These are phyloP conservation scores for Blastomyces emzantsi DNA, from an alignment of 2,329 filamentous ascomycete species.

Conservation along the genomic window DNA sequence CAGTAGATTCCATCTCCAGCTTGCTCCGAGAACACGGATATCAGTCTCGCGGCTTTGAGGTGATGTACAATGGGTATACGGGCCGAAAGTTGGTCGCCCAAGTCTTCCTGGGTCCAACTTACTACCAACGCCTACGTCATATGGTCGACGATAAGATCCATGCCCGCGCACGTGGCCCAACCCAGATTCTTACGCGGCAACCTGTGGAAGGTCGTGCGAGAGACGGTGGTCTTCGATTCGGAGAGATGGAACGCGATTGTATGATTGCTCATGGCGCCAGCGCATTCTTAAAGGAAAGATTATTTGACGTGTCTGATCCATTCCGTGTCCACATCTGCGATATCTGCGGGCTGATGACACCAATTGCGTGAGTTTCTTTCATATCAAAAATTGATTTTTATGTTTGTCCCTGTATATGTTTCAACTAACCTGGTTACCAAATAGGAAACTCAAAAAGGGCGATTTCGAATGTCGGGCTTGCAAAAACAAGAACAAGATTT, in stretches of 20 bases:
- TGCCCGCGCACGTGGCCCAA: slow-evolving; percentile 90
- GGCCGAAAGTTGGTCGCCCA: slow-evolving; percentile 88
- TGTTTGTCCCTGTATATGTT: slow-evolving; percentile 20
- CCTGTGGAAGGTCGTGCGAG: slow-evolving; percentile 96
- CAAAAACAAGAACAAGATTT: slow-evolving; percentile 99
- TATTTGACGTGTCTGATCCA: slow-evolving; percentile 96
- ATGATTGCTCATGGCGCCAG: slow-evolving; percentile 99
- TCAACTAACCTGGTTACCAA: slow-evolving; percentile 8
- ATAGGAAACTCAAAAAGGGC: slow-evolving; percentile 83
- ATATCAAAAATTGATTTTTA: slow-evolving; percentile 6
- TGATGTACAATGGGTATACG: slow-evolving; percentile 98
- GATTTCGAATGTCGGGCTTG: slow-evolving; percentile 95
- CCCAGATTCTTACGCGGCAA: slow-evolving; percentile 94
- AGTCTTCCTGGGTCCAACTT: slow-evolving; percentile 94
- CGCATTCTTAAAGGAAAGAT: slow-evolving; percentile 90
- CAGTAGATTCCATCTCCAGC: slow-evolving; percentile 83
- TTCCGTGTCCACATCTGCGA: slow-evolving; percentile 98
- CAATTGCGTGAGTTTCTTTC: slow-evolving; percentile 78
- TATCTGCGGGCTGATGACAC: slow-evolving; percentile 97
- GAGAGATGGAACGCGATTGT: slow-evolving; percentile 99
- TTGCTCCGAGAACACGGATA: slow-evolving; percentile 84
- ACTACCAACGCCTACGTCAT: slow-evolving; percentile 96
- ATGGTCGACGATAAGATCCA: slow-evolving; percentile 99
- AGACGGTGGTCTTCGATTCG: slow-evolving; percentile 96
- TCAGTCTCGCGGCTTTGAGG: slow-evolving; percentile 92